Conservation (phyloP, 176 grass and related monocot species). For the Triticum aestivum region DNA sequence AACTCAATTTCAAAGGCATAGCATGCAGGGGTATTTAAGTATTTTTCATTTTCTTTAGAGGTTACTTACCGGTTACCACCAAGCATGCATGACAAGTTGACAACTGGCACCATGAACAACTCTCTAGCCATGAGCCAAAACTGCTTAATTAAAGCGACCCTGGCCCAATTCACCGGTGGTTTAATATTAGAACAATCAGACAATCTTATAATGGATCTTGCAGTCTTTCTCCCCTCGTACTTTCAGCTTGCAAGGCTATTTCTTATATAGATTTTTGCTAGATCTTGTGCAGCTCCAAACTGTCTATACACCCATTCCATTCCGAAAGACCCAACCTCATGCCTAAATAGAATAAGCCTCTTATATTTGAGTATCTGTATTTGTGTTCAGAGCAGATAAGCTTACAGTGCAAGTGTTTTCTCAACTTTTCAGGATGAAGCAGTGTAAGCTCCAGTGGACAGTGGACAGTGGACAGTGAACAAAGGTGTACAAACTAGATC, state of each 20-base stretch:
- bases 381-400: neutral
- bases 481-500: conserved; percentile 34
- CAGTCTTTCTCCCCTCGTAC: neutral
- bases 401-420: conserved; percentile 12
- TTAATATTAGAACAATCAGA: conserved; percentile 25
- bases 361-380: neutral
- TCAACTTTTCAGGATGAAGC: conserved; percentile 39
- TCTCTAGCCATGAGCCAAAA: neutral
- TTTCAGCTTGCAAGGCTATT: neutral
- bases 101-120: neutral
- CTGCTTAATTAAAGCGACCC: neutral
- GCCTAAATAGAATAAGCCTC: neutral
- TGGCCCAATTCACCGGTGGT: neutral
- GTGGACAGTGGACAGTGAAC: conserved; percentile 19
- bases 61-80: neutral
- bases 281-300: neutral
- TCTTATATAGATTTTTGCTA: neutral
- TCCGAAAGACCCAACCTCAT: neutral
- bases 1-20: neutral
- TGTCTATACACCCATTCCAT: neutral
- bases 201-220: neutral
- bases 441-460: neutral
- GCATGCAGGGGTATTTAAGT: neutral
- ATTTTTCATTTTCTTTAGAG: conserved; percentile 10
- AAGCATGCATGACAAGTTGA: neutral